Conservation (phyloP, 116 monocot species). For the Zostera marina region DNA sequence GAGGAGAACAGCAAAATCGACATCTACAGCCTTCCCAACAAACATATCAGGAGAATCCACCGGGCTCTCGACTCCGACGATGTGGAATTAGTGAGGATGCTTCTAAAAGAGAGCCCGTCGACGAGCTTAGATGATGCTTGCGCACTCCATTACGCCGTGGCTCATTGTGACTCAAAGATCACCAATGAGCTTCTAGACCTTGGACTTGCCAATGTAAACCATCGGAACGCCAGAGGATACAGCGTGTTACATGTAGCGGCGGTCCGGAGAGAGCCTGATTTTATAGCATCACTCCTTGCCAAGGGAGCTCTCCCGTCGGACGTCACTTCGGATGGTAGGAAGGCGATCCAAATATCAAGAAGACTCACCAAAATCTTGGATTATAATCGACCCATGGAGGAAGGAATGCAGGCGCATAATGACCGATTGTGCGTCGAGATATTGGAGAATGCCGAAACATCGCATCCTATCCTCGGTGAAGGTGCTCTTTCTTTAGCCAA, state of each 20-base stretch:
- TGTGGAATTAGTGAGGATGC: conserved; percentile 59
- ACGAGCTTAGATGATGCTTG: conserved; percentile 54
- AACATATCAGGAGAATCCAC: conserved; percentile 38
- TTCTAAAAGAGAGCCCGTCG: conserved; percentile 38
- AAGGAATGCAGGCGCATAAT: conserved; percentile 40
- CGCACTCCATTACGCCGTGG: conserved; percentile 77
- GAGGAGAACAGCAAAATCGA: too few relatives aligned
- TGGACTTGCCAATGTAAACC: conserved; percentile 58
- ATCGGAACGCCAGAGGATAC: conserved; percentile 44
- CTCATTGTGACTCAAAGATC: conserved; percentile 58
- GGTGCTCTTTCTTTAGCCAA: conserved; percentile 43
- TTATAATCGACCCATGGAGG: conserved; percentile 20
- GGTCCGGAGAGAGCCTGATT: conserved; percentile 55
- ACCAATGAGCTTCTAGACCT: conserved; percentile 46
- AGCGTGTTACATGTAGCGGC: conserved; percentile 70
- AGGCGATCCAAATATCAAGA: conserved; percentile 59
- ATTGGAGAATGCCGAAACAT: conserved; percentile 58
- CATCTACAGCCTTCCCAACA: conserved; percentile 10
- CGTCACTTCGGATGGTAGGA: conserved; percentile 40
- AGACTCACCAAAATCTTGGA: conserved; percentile 44
- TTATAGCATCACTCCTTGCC: conserved; percentile 50
- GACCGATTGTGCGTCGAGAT: conserved; percentile 65
- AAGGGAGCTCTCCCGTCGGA: conserved; percentile 63
- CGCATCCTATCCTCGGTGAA: conserved; percentile 13
- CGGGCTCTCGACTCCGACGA: conserved; percentile 78